Evolutionary conservation across 2,329 filamentous ascomycete species (phyloP), one percentile per base, ranked within the genome.

Genomic region (Aureobasidium pullulans): DNA sequence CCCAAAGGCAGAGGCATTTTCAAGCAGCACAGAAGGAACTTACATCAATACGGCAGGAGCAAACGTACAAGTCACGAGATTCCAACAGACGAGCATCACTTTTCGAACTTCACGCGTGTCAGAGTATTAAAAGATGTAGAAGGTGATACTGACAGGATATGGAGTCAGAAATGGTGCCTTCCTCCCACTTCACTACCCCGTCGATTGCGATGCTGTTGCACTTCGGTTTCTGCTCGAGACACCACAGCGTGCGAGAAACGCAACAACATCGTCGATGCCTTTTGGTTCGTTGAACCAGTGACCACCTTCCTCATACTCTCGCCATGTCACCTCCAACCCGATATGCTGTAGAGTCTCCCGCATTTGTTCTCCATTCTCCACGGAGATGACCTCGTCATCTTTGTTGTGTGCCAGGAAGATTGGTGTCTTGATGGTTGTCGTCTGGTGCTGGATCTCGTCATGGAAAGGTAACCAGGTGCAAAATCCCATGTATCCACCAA

Each of bases 231-330:
- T 39, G 11, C 11, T 39, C 23, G 34, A 52, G 3, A 37, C 47
- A 50, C 47, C 19, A 15, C 32, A 23, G 11, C 15, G 63, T 34
- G 43, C 16, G 31, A 32, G 46, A 34, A 66, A 66, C 5, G 36
- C 48, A 11, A 64, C 58, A 4, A 66, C 32, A 36, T 66, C 65
- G 49, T 67, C 64, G 7, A 66, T 50, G 1, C 65, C 66, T 28
- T 61, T 40, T 9, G 63, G 63, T 56, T 66, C 65, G 28, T 65
- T 67, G 1, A 66, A 19, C 66, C 65, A 67, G 47, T 67, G 66
- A 0, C 65, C 64, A 2, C 63, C 65, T 15, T 64, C 61, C 13
- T 62, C 47, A 43, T 66, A 67, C 9, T 10, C 23, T 7, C 44
- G 47, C 61, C 64, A 66, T 23, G 61, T 61, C 9, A 66, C 65